phyloP scores from a whole-genome alignment of 208 protist genomes.

The Tritrichomonas musculus region DNA sequence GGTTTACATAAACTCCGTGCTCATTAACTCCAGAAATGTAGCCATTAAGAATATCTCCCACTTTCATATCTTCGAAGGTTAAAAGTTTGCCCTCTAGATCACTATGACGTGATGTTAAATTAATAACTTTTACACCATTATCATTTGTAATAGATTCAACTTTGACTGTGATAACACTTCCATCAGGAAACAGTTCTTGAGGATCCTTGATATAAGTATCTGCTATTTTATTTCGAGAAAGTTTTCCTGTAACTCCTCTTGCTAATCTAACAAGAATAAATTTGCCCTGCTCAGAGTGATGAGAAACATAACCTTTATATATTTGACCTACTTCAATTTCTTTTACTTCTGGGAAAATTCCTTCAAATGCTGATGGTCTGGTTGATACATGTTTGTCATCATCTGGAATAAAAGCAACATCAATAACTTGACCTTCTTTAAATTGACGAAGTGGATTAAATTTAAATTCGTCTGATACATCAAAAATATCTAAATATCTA shows the following conservation, averaged over 20 bases:
- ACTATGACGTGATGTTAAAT: not conserved
- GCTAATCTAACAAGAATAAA: not conserved
- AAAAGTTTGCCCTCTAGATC: not conserved
- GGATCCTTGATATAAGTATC: not conserved
- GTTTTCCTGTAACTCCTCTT: not conserved
- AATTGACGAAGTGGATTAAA: not conserved
- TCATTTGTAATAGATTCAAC: not conserved
- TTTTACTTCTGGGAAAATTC: not conserved
- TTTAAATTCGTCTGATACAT: not conserved
- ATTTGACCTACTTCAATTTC: not conserved
- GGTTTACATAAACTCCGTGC: not conserved
- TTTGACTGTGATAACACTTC: not conserved
- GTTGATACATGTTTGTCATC: not conserved
- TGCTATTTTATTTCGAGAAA: not conserved
- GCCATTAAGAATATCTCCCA: not conserved
- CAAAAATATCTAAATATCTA: not conserved
- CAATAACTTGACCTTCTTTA: constrained; percentile 10
- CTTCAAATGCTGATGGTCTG: not conserved
- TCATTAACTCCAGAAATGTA: not conserved
- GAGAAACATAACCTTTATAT: not conserved
- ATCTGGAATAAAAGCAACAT: not conserved
- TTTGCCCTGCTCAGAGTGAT: not conserved
- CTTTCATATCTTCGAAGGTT: not conserved
- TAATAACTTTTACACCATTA: not conserved
- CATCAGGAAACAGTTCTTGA: not conserved